Base-by-base conservation (phyloP, 768 basidiomycete species). In the Lactifluus piperatus region DNA sequence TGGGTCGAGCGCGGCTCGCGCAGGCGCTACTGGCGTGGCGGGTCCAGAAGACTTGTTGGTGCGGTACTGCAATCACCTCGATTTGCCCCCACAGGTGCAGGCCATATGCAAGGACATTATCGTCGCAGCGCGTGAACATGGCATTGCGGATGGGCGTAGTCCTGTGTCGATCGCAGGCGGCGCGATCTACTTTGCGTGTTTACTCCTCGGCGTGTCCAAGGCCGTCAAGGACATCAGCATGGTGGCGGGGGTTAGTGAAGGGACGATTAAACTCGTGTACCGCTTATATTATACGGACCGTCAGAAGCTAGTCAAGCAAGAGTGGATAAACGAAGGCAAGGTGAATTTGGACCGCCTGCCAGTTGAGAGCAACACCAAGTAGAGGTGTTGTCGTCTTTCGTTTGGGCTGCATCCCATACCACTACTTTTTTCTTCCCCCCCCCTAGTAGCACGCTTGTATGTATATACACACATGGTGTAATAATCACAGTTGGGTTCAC, bases 121-220 rank as follows among this genome's bases (percentile, higher is more conserved):
- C 62, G 71, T 86, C 56, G 81, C 83, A 30, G 89, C 90, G 14
- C 81, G 91, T 53, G 80, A 88, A 62, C 80, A 88, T 64, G 91
- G 91, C 44, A 87, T 95, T 62, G 93, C 94, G 34, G 93, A 94
- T 68, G 97, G 97, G 26, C 79, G 97, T 62, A 91, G 86, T 67
- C 95, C 95, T 1, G 90, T 97, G 52, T 97, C 97, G n/a, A 94
- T 99, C 65, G 97, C 95, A n/a, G 91, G 92, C 43, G 93, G 91
- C 41, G 91, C 92, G 20, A 93, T 99, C 60, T 93, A 88, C 75
- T 97, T 98, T 73, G 90, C 91, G 30, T 90, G 89, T 68, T 79
- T 86, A 64, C 69, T 97, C 44, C 77, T 94, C 67, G 91, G 86
- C 54, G 82, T 83, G 67, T 67, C 75, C 27, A 91, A 90, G 72